Evolutionary conservation across 1,284 basidiomycete species (phyloP).

Genomic region (Somion occarium): DNA sequence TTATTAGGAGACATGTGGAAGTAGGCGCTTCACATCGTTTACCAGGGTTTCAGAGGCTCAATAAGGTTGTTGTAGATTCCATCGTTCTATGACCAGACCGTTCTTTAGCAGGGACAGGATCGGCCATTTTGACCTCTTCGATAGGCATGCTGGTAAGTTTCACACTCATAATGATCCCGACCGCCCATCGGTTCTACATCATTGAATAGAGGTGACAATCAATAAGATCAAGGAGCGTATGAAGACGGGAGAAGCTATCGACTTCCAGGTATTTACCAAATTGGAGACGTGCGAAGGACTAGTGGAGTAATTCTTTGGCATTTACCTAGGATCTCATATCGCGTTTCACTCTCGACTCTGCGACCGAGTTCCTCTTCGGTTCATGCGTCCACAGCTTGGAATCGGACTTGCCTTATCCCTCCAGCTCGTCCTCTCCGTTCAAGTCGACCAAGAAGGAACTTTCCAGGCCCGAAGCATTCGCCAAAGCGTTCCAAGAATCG

Average conservation of each 20-base stretch:
- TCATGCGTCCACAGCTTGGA: conserved; percentile 30
- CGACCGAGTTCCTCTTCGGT: conserved; percentile 39
- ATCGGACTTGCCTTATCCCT: conserved; percentile 28
- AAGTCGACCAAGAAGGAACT: too few relatives aligned
- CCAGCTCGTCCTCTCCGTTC: conserved; percentile 7
- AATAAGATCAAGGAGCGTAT: conserved; percentile 2
- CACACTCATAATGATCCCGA: too few relatives aligned
- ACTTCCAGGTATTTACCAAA: conserved; percentile 3
- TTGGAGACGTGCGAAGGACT: too few relatives aligned
- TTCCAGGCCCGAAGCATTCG: conserved; percentile 28
- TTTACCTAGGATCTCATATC: conserved; percentile 30
- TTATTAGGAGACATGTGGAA: conserved; percentile 6
- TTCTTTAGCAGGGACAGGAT: conserved; percentile 22
- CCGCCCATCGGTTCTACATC: not conserved
- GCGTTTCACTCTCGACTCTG: conserved; percentile 11
- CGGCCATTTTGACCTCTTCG: conserved; percentile 21
- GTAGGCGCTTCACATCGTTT: not conserved
- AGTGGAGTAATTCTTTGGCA: too few relatives aligned
- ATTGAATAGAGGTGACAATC: conserved; percentile 2
- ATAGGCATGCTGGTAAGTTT: conserved; percentile 15
- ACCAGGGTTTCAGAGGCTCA: not conserved
- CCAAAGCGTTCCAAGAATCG: conserved; percentile 3
- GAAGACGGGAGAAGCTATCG: not conserved
- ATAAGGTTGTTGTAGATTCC: conserved; percentile 13
- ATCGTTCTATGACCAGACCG: conserved; percentile 28